Evolutionary conservation across 164 flowering plant genomes (phyloP).

Genomic region (Piper betle): DNA sequence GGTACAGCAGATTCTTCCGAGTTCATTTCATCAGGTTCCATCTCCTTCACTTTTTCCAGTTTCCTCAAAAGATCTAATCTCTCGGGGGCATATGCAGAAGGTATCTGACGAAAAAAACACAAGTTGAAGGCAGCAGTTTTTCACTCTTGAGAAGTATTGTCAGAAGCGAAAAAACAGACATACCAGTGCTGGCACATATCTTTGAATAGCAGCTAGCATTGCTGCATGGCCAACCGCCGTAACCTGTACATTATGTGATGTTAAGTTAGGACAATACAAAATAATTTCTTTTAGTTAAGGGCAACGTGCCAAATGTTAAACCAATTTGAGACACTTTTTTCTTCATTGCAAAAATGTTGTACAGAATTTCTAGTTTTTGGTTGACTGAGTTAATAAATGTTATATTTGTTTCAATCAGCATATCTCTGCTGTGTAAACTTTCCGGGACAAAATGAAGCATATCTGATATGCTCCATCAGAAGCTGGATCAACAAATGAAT

Average conservation of each 20-base stretch:
- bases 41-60: conserved; percentile 82
- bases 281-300: background rate
- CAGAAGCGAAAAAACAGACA: conserved; percentile 5
- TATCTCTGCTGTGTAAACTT: background rate
- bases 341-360: background rate
- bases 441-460: too few species aligned
- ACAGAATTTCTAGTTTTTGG: background rate
- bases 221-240: conserved; percentile 99
- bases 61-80: conserved; percentile 89
- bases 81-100: conserved; percentile 80
- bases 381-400: background rate
- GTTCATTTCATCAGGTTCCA: conserved; percentile 42
- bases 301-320: too few species aligned
- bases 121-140: background rate
- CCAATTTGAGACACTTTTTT: too few species aligned
- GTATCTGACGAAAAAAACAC: conserved; percentile 41
- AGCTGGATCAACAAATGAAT: too few species aligned
- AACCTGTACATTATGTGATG: conserved; percentile 37
- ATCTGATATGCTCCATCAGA: too few species aligned
- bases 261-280: background rate
- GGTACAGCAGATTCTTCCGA: conserved; percentile 20
- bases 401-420: too few species aligned
- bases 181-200: conserved; percentile 76
- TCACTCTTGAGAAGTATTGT: background rate
- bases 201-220: conserved; percentile 83